Conservation (phyloP, 108 stramenopile species). For the Hondaea fermentalgiana region DNA sequence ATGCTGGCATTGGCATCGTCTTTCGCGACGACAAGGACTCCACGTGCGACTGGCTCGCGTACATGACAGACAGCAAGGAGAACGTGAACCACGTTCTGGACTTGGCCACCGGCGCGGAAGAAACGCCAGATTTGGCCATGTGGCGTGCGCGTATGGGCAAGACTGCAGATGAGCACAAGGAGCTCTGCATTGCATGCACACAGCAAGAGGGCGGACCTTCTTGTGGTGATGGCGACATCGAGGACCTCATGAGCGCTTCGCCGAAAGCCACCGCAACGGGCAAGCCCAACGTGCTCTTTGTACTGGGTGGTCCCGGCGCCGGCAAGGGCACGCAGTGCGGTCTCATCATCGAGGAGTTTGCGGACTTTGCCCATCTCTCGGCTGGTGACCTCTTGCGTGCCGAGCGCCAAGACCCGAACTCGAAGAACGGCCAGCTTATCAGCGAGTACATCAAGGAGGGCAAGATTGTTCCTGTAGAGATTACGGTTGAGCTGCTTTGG, state of each 20-base stretch:
- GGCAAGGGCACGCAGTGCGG: slow-evolving; percentile 98
- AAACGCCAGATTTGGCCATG: neutral
- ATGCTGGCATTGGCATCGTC: neutral
- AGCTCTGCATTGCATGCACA: neutral
- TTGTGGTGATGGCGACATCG: neutral
- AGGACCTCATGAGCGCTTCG: neutral
- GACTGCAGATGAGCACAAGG: neutral
- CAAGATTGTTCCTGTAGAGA: slow-evolving; percentile 76
- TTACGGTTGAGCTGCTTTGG: slow-evolving; percentile 74
- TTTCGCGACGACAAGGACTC: neutral
- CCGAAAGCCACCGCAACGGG: neutral
- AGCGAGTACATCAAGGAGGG: slow-evolving; percentile 72
- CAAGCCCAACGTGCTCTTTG: slow-evolving; percentile 66
- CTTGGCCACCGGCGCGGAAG: neutral
- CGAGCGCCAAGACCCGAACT: slow-evolving; percentile 61
- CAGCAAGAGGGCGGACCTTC: neutral
- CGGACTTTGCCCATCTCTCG: slow-evolving; percentile 73
- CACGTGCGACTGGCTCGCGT: slow-evolving; percentile 3
- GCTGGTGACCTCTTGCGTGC: slow-evolving; percentile 91
- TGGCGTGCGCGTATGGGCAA: neutral
- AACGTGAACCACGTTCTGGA: neutral
- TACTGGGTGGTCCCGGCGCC: slow-evolving; percentile 90
- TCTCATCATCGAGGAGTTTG: slow-evolving; percentile 51
- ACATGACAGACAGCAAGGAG: slow-evolving; percentile 1
- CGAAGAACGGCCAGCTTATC: slow-evolving; percentile 68